phyloP scores from a whole-genome alignment of 352 stramenopile genomes.

The Globisporangium heterothallicum region DNA sequence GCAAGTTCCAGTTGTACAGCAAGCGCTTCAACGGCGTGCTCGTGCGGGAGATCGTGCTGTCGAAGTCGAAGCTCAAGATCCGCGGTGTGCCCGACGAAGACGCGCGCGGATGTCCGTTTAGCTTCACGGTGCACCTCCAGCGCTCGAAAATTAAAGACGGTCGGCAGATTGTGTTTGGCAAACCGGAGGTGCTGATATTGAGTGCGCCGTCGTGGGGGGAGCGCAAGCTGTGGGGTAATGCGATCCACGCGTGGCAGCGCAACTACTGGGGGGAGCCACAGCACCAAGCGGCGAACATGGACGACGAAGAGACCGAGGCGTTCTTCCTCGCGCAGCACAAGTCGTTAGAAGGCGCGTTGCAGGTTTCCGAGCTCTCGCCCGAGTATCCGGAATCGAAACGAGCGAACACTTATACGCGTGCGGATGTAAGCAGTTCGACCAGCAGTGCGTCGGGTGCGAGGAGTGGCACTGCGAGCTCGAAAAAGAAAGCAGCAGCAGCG shows the following conservation, averaged over 20 bases:
- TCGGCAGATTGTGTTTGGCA: conserved; percentile 53
- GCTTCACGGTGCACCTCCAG: conserved; percentile 69
- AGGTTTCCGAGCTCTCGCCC: conserved; percentile 16
- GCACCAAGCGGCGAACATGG: conserved; percentile 40
- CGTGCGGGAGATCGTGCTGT: conserved; percentile 59
- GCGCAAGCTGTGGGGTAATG: conserved; percentile 82
- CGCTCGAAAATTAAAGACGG: conserved; percentile 69
- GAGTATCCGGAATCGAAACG: neutral
- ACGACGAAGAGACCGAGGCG: conserved; percentile 53
- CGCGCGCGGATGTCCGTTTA: conserved; percentile 65
- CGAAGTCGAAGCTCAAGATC: conserved; percentile 72
- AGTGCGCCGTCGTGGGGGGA: conserved; percentile 70
- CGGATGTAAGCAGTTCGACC: too few species aligned
- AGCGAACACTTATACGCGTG: too few species aligned
- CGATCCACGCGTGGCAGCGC: conserved; percentile 82
- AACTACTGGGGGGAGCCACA: conserved; percentile 84
- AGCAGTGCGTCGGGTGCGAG: neutral
- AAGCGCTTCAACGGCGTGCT: conserved; percentile 56
- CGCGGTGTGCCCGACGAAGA: conserved; percentile 66
- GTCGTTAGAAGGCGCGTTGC: conserved; percentile 41
- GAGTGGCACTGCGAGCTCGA: conserved; percentile 13
- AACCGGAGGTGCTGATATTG: conserved; percentile 49
- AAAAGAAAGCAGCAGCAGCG: conserved; percentile 16
- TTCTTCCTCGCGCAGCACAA: conserved; percentile 72
- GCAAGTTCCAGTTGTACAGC: conserved; percentile 69